Conservation (phyloP, 1,284 basidiomycete genomes). For the Trichosporon asahii region DNA sequence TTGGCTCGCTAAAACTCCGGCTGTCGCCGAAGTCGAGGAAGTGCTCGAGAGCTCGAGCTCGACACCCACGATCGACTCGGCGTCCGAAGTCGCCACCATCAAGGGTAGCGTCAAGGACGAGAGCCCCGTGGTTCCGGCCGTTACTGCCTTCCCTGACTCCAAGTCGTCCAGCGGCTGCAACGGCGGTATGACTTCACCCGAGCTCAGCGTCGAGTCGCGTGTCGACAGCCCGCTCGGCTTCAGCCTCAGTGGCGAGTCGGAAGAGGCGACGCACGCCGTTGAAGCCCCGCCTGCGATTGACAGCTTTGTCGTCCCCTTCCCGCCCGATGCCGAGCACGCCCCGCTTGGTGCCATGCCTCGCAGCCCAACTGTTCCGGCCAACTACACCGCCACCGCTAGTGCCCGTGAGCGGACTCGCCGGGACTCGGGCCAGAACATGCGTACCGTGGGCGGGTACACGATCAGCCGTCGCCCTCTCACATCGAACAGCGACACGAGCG, state of each 20-base stretch:
- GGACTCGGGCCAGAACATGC: slow-evolving; percentile 9
- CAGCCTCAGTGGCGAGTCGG: not conserved
- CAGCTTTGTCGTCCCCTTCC: slow-evolving; percentile 13
- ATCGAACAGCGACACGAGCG: not conserved
- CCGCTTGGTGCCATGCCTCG: not conserved
- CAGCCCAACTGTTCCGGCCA: not conserved
- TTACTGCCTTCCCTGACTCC: not conserved
- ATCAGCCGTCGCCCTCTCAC: not conserved
- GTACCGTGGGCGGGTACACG: not conserved
- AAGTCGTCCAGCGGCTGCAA: slow-evolving; percentile 9
- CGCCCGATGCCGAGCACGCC: not conserved
- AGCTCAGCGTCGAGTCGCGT: slow-evolving; percentile 5
- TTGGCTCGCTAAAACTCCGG: not conserved
- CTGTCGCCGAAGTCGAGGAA: not conserved
- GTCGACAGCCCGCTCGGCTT: slow-evolving; percentile 6
- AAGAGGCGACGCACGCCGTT: not conserved
- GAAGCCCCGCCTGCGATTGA: not conserved
- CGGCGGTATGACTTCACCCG: not conserved
- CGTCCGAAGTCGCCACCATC: not conserved
- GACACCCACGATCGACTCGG: not conserved
- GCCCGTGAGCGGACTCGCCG: slow-evolving; percentile 12
- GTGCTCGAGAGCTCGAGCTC: not conserved
- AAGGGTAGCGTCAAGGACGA: not conserved
- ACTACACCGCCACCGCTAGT: slow-evolving; percentile 13
- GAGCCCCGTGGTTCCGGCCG: not conserved